Percentiles rank a stretch among this genome's conserved stretches.
These are phyloP conservation scores for Pseudogymnoascus sp. DNA, from an alignment of 2,329 filamentous ascomycete species.

Conservation along the genomic window DNA sequence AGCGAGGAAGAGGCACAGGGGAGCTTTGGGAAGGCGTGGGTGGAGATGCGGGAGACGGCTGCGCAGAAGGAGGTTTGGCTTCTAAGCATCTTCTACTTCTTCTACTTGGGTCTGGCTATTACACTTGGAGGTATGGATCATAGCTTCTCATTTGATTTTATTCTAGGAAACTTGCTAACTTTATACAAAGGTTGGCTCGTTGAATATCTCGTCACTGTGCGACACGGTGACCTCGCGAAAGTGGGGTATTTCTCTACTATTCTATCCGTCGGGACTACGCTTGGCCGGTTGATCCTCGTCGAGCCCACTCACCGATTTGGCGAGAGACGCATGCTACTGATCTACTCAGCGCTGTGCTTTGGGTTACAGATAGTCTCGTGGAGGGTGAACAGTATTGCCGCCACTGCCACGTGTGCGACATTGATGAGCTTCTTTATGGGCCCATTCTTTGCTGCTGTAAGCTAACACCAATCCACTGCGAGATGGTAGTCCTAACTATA, in stretches of 20 bases:
- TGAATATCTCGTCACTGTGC: conserved; percentile 53
- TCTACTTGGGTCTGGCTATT: conserved; percentile 47
- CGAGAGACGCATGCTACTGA: conserved; percentile 47
- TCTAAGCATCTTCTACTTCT: conserved; percentile 55
- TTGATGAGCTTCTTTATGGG: conserved; percentile 48
- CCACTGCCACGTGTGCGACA: background rate
- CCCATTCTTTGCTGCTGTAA: conserved; percentile 48
- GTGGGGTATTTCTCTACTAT: conserved; percentile 57
- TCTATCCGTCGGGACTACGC: conserved; percentile 48
- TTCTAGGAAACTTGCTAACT: background rate
- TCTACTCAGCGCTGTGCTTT: conserved; percentile 44
- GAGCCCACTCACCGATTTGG: conserved; percentile 53
- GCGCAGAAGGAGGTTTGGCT: conserved; percentile 44
- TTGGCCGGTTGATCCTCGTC: conserved; percentile 48
- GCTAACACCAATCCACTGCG: conserved; percentile 14
- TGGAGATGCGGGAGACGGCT: conserved; percentile 38
- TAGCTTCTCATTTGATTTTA: background rate
- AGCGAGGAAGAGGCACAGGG: conserved; percentile 18
- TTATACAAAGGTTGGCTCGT: conserved; percentile 49
- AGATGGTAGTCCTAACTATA: conserved; percentile 1
- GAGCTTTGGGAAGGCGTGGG: conserved; percentile 30
- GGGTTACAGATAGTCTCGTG: conserved; percentile 52
- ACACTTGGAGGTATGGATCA: conserved; percentile 37
- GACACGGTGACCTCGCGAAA: conserved; percentile 44
- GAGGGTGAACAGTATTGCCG: conserved; percentile 42